phyloP scores from a whole-genome alignment of 768 basidiomycete genomes.

The Imleria badia region DNA sequence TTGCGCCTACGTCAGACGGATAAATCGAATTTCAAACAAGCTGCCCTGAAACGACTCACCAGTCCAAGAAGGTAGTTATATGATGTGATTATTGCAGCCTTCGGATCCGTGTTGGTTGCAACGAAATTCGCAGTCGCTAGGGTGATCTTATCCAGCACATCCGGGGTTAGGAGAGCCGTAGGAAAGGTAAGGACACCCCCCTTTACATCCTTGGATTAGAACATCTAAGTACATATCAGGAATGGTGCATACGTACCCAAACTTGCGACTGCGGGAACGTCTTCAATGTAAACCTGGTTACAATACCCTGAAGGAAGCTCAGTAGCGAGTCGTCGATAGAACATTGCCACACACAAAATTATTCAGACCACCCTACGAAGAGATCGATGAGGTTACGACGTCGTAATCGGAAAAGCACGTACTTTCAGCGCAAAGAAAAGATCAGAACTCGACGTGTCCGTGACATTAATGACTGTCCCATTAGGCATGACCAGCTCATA shows the following conservation, averaged over 20 bases:
- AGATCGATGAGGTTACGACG: background rate
- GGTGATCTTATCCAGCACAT: conserved; percentile 11
- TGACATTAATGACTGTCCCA: too few relatives aligned
- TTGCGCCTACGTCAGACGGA: conserved; percentile 10
- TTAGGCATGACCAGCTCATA: conserved; percentile 53
- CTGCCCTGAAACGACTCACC: background rate
- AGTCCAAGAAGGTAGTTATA: conserved; percentile 33
- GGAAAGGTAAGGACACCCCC: conserved; percentile 47
- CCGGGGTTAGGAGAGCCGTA: too few relatives aligned
- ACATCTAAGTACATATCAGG: background rate
- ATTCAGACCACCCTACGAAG: conserved; percentile 54
- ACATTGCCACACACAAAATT: conserved; percentile 45
- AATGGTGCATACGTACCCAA: conserved; percentile 46
- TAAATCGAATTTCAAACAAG: background rate
- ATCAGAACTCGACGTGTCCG: too few relatives aligned
- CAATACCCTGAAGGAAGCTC: conserved; percentile 44
- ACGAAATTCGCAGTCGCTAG: conserved; percentile 23
- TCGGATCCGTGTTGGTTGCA: conserved; percentile 19
- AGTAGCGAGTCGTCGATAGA: background rate
- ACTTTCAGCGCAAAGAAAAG: too few relatives aligned
- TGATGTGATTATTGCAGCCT: conserved; percentile 40
- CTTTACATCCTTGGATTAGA: conserved; percentile 30
- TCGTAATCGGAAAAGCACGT: background rate
- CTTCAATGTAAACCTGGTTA: too few relatives aligned
- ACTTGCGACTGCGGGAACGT: conserved; percentile 54